Base-by-base conservation (phyloP, 371 early-diverging fungal species). In the Fennellomyces sp. region DNA sequence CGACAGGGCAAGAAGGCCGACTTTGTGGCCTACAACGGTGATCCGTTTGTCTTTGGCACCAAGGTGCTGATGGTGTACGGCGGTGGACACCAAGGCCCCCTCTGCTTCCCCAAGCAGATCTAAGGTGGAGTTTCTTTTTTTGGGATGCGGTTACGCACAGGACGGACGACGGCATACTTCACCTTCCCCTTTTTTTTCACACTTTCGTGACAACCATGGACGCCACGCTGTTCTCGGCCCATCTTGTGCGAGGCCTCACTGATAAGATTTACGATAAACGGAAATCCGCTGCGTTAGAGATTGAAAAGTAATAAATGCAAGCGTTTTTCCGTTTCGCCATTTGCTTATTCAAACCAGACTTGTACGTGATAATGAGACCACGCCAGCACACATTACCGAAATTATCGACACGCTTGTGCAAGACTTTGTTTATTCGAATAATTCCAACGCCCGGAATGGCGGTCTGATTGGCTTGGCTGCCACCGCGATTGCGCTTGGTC, bases 261-360 rank as follows among this genome's bases (percentile, higher is more conserved):
- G 96, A 96, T 76, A 92, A 89, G 61, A 75, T 90, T 26, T 97
- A 97, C 73, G 96, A 94, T 66, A 91, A 89, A 73, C 84, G 96
- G 48, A 95, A 95, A 64, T 75, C 82, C 8, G 94, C 95, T 2
- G 95, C 96, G 8, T 73, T 93, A 19, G 94, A 95, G 50, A 85
- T 96, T 42, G 95, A 96, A 78, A 86, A 80, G 91, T 67, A 58
- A 26, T 23, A 52, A 45, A 6, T 35, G 6, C 19, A 30, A 19
- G 7, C 1, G 23, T 5, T 25, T 2, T 52, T 26, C 19, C 12
- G 35, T 33, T 33, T 33, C 35, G n/a, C n/a, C n/a, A n/a, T 42
- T 19, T 49, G 25, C 47, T 21, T 33, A 33, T 15, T 51, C 21
- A 54, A 10, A 29, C 17, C 45, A 71, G 71, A 56, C 75, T 91